Base-by-base conservation (phyloP, 2,329 filamentous ascomycete species). In the Exophiala mesophila region DNA sequence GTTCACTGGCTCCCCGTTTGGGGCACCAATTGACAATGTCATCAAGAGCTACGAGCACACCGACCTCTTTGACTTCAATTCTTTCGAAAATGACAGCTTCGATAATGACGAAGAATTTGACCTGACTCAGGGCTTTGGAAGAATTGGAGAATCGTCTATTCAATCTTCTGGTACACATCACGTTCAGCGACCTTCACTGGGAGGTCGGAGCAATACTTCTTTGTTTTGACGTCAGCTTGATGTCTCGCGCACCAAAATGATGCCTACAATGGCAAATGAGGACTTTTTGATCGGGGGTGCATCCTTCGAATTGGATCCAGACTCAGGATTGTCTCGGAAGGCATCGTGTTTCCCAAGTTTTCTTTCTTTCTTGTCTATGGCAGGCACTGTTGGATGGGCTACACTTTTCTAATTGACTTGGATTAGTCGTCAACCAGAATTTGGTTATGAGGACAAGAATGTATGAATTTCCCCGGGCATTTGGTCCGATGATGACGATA, bases 21-120 rank as follows among this genome's bases (percentile, higher is more conserved):
- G 51, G 37, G 42, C 45, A 4, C 41, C 39, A 9, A 30, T 61
- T 3, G 60, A 63, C 16, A 47, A 55, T 15, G 62, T 59, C 13
- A 60, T 62, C 20, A 49, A 60, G 20, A 63, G 69, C 41, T 52
- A 61, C 26, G 56, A 60, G 6, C 62, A 67, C 28, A 65, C 69
- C 41, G 67, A 70, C 43, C 63, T 70, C 21, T 70, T 71, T 50
- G 66, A 67, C n/a, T 71, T 70, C 51, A 65, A 66, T 34, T 63
- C 69, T 19, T 70, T 70, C 33, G 55, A 56, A 23, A 67, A 71
- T 23, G 68, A 70, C 39, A 58, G 59, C 32, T 58, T 61, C 10
- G 61, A 61, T 21, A 67, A 69, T 20, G 64, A 67, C 12, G 66
- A 70, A 28, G 48, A 48, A 16, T 60, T 71, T 29, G 68, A 71